These are phyloP conservation scores for Euphorbia corollata DNA, from an alignment of 441 rosid genomes.

Conservation along the genomic window DNA sequence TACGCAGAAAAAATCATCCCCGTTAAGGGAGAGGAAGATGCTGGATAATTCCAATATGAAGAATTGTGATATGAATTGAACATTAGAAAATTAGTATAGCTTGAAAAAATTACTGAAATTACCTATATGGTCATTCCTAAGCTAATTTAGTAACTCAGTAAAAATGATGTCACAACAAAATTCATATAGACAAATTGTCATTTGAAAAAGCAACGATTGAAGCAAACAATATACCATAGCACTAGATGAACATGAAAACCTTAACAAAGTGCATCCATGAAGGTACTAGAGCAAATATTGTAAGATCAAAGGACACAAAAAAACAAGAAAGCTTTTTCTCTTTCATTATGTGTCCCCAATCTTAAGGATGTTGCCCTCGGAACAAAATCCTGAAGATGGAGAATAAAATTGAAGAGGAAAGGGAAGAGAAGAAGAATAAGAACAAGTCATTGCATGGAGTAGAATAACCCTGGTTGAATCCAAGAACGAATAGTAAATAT, in stretches of 20 bases:
- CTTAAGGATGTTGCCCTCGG: conserved; percentile 20
- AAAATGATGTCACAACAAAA: background rate
- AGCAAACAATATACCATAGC: conserved; percentile 52
- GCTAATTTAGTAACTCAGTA: background rate
- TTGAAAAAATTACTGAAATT: background rate
- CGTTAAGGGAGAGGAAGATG: background rate
- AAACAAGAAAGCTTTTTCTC: conserved; percentile 49
- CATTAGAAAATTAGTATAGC: background rate
- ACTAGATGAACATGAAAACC: conserved; percentile 66
- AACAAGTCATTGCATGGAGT: conserved; percentile 56
- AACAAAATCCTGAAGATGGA: conserved; percentile 29
- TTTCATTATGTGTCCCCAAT: conserved; percentile 33
- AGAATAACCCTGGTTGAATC: conserved; percentile 18
- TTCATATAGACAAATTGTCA: background rate
- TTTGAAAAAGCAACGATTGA: conserved; percentile 7
- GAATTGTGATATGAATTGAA: background rate
- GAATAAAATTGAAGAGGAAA: conserved; percentile 41
- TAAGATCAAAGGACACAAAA: conserved; percentile 42
- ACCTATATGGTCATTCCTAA: conserved; percentile 1
- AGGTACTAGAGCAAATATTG: conserved; percentile 46
- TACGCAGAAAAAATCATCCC: background rate
- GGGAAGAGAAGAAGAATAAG: conserved; percentile 77
- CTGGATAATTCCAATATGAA: background rate
- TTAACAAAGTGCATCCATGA: conserved; percentile 83
- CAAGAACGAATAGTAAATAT: conserved; percentile 17